Base-by-base conservation (phyloP, 1,284 basidiomycete genomes). In the Moesziomyces antarcticus region DNA sequence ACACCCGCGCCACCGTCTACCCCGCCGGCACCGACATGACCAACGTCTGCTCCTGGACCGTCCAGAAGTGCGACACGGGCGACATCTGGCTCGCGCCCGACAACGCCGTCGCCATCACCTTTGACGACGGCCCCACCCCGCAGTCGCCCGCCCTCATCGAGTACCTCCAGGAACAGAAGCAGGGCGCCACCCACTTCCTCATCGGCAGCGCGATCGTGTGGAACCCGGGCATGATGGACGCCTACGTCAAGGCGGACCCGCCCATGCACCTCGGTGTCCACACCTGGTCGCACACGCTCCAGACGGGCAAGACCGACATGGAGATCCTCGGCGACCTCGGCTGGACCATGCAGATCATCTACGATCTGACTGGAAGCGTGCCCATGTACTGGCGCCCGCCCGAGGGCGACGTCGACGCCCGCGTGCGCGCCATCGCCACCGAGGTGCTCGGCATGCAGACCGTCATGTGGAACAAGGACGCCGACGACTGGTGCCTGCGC, bases 261-360 rank as follows among this genome's bases (percentile, higher is more conserved):
- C 79, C 86, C 25, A 79, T 82, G 73, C 91, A 92, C 72, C 88
- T 93, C 57, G 91, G 89, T 20, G 89, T 91, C 7, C 76, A 79
- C 69, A 76, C 72, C 45, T 78, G 75, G 74, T 72, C 67, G 7
- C 57, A 80, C 62, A 68, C 56, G 5, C 37, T 91, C 90, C 85
- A 92, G 90, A 92, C 93, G 9, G 90, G 91, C 3, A 86, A 91
- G 65, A 87, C 86, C 56, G 92, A 93, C 83, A 80, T 87, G 56
- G 86, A 90, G 63, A 84, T 94, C 52, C 73, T 94, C 43, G 92
- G 88, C 27, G 90, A 94, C 87, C 86, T 95, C 65, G 93, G 91
- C 10, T 94, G 90, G 90, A 90, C 91, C 1, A 89, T 92, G 87
- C 87, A 91, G 84, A 86, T 94, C 75, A 92, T 95, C 72, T 89